These are phyloP conservation scores for Zygosaccharomyces gambellarensis DNA, from an alignment of 805 yeast genomes.

Conservation along the genomic window DNA sequence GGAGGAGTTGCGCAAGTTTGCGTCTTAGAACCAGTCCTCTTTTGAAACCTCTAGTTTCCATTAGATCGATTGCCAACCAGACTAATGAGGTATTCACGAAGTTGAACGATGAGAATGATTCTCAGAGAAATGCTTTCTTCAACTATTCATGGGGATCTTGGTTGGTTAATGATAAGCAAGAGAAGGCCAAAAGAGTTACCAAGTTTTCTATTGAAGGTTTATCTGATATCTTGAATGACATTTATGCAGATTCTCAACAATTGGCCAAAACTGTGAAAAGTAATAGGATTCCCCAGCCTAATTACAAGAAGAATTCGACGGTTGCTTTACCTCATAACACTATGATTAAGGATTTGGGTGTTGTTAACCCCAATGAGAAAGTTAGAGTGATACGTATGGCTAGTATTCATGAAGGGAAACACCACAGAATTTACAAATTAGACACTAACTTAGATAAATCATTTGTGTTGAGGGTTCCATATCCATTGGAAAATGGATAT, in stretches of 20 bases:
- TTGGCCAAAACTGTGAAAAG: constrained; percentile 22
- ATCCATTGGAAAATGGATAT: constrained; percentile 62
- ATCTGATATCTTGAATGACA: constrained; percentile 44
- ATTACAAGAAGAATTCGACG: constrained; percentile 39
- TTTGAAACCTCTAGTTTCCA: constrained; percentile 3
- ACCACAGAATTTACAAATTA: constrained; percentile 78
- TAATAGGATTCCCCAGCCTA: constrained; percentile 35
- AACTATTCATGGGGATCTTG: constrained; percentile 94
- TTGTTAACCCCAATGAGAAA: constrained; percentile 40
- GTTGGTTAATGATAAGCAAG: constrained; percentile 71
- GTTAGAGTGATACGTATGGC: constrained; percentile 63
- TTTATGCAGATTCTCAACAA: constrained; percentile 39
- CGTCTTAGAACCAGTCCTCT: not conserved
- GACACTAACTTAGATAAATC: constrained; percentile 52
- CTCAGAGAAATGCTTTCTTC: constrained; percentile 67
- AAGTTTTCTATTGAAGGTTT: constrained; percentile 78
- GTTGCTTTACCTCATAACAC: constrained; percentile 48
- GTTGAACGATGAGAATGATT: constrained; percentile 57
- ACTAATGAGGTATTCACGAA: constrained; percentile 44
- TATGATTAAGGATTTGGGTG: constrained; percentile 41
- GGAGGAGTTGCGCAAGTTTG: constrained; percentile 3
- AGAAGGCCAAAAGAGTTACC: constrained; percentile 74
- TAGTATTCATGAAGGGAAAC: constrained; percentile 90
- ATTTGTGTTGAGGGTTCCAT: constrained; percentile 81
- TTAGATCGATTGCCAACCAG: constrained; percentile 31